Conservation (phyloP, 192 early-diverging fungal genomes). For the Coemansia umbellata region DNA sequence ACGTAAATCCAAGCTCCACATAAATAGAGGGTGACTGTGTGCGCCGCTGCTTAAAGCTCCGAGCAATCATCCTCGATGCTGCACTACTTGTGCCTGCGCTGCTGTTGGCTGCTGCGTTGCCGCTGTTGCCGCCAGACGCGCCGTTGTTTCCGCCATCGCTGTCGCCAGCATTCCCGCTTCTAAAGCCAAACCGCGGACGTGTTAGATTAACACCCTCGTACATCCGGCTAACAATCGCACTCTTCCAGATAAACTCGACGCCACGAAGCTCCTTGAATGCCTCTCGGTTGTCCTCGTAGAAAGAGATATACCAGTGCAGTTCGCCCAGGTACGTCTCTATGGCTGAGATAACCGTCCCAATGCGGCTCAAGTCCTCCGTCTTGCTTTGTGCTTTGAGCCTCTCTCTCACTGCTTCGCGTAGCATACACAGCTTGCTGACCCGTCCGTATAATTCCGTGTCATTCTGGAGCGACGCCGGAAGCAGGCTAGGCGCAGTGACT, state of each 20-base stretch:
- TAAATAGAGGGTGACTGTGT: slow-evolving; percentile 44
- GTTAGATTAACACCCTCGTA: slow-evolving; percentile 21
- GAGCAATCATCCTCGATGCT: slow-evolving; percentile 16
- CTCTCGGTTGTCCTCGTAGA: slow-evolving; percentile 27
- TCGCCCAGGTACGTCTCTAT: slow-evolving; percentile 39
- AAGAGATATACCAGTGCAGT: slow-evolving; percentile 43
- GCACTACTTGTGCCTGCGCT: slow-evolving; percentile 1
- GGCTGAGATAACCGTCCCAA: slow-evolving; percentile 19
- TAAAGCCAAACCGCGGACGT: slow-evolving; percentile 16
- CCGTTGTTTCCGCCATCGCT: slow-evolving; percentile 24
- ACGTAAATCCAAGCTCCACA: slow-evolving; percentile 44
- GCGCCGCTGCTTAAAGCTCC: slow-evolving; percentile 33
- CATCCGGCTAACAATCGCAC: slow-evolving; percentile 37
- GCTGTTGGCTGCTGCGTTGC: neutral
- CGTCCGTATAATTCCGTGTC: slow-evolving; percentile 37
- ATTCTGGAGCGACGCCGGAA: slow-evolving; percentile 40
- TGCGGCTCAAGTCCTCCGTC: slow-evolving; percentile 30
- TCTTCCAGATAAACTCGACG: slow-evolving; percentile 51
- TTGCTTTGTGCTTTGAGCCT: slow-evolving; percentile 42
- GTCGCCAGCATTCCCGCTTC: slow-evolving; percentile 8
- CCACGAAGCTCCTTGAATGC: slow-evolving; percentile 30
- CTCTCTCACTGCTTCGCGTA: slow-evolving; percentile 49
- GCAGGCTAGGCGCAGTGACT: slow-evolving; percentile 20
- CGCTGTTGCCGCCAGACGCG: slow-evolving; percentile 1
- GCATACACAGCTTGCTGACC: slow-evolving; percentile 37